Conservation (phyloP, 2,329 filamentous ascomycete genomes). For the Cercospora berteroae region DNA sequence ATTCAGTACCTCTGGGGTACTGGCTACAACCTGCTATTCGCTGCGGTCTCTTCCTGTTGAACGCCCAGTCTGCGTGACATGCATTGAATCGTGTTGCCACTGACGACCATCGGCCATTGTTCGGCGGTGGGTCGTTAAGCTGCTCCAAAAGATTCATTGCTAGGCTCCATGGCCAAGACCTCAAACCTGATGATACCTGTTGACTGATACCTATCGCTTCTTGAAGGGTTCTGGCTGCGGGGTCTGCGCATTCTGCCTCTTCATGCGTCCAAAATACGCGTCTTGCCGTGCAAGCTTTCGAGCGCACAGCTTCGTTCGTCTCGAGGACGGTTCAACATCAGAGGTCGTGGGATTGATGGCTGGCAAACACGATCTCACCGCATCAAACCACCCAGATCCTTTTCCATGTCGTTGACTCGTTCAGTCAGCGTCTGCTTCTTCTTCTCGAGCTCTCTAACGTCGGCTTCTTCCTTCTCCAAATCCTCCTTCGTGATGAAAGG, state of each 20-base stretch:
- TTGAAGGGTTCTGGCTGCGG: background rate
- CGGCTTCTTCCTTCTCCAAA: constrained; percentile 66
- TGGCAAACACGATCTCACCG: constrained; percentile 37
- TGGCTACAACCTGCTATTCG: background rate
- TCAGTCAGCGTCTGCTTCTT: constrained; percentile 63
- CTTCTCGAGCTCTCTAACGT: constrained; percentile 61
- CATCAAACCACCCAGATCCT: constrained; percentile 62
- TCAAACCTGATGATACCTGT: background rate
- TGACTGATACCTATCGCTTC: background rate
- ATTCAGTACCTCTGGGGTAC: background rate
- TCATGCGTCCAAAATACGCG: too few relatives aligned
- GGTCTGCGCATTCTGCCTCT: background rate
- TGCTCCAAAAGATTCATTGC: background rate
- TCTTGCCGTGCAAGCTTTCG: background rate
- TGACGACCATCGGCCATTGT: background rate
- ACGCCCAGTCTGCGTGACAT: background rate
- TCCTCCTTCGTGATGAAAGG: constrained; percentile 64
- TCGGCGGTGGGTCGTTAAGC: background rate
- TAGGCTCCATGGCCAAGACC: background rate
- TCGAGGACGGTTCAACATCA: background rate
- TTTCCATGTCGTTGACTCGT: constrained; percentile 65
- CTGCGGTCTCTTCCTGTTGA: background rate
- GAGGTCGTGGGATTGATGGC: background rate
- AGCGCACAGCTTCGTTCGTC: background rate
- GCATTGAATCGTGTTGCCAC: background rate